Conservation (phyloP, 2,329 filamentous ascomycete species). For the Mollisia scopiformis region DNA sequence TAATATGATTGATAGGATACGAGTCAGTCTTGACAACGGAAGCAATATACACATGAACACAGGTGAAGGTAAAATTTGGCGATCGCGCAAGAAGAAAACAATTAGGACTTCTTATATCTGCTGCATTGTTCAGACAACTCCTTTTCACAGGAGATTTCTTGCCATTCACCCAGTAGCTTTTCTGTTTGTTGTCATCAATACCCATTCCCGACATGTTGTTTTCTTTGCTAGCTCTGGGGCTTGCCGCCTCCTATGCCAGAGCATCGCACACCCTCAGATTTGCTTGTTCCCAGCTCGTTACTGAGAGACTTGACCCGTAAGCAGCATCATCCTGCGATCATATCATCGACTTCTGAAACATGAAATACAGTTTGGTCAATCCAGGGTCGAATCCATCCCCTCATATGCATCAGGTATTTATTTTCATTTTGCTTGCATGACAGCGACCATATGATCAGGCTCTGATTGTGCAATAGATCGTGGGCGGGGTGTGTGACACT, state of each 20-base stretch:
- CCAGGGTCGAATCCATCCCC: not conserved
- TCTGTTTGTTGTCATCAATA: not conserved
- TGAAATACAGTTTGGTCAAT: not conserved
- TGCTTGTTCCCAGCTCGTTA: not conserved
- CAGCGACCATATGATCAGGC: not conserved
- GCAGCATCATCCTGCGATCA: not conserved
- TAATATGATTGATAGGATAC: not conserved
- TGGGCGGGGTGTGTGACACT: not conserved
- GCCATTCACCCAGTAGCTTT: not conserved
- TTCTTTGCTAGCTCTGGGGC: not conserved
- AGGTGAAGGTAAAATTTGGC: too few species aligned
- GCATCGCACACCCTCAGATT: not conserved
- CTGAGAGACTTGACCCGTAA: not conserved
- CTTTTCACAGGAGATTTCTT: not conserved
- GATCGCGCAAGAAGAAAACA: too few species aligned
- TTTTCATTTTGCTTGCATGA: not conserved
- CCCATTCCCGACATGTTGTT: not conserved
- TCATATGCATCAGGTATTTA: not conserved
- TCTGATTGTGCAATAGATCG: not conserved
- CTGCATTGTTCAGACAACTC: not conserved
- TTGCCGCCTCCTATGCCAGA: not conserved
- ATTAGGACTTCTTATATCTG: too few species aligned
- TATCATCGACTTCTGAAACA: not conserved
- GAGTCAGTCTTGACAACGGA: not conserved
- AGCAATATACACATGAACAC: not conserved